Conservation (phyloP, 2,329 filamentous ascomycete species). For the Colletotrichum sp. region DNA sequence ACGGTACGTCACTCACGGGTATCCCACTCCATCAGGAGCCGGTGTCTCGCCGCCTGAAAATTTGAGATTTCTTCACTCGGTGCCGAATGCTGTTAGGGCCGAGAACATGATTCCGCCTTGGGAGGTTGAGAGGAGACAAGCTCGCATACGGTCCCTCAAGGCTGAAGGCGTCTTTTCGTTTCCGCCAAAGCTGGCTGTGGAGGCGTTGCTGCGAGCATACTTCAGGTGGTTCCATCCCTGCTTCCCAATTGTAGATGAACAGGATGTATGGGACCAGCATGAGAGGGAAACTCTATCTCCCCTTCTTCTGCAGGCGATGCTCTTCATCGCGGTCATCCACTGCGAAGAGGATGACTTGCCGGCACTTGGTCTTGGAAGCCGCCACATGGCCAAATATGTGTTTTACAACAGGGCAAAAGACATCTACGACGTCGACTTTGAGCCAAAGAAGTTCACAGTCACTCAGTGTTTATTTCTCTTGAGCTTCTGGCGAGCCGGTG, state of each 20-base stretch:
- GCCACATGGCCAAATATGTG: neutral
- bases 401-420: neutral
- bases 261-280: fast-evolving
- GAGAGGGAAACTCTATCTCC: neutral
- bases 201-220: neutral
- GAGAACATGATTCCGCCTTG: neutral
- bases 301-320: neutral
- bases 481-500: slow-evolving; percentile 47
- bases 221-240: neutral
- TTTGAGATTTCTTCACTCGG: neutral
- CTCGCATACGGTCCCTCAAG: neutral
- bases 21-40: neutral
- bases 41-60: neutral
- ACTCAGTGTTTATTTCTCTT: neutral
- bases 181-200: neutral
- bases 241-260: neutral
- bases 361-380: neutral
- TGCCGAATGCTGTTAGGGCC: neutral
- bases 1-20: neutral
- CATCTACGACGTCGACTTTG: neutral
- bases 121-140: neutral
- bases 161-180: neutral
- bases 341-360: neutral
- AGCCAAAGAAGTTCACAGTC: neutral
- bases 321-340: neutral